Evolutionary conservation across 441 rosid species (phyloP).

Genomic region (Adansonia rubrostipa): DNA sequence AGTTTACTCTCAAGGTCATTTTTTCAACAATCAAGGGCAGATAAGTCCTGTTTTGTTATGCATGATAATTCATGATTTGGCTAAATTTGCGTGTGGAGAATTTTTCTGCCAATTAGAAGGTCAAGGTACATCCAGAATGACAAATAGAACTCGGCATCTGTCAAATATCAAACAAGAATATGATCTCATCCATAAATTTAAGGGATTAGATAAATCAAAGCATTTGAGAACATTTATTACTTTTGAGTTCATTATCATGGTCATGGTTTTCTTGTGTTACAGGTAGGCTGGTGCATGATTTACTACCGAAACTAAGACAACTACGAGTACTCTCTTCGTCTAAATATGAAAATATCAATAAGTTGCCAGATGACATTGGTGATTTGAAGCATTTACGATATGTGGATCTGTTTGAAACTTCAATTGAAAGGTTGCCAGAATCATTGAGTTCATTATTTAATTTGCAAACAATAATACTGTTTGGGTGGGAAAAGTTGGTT

Average conservation of each 20-base stretch:
- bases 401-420: slow-evolving; percentile 40
- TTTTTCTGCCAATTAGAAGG: slow-evolving; percentile 30
- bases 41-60: slow-evolving; percentile 20
- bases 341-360: slow-evolving; percentile 12
- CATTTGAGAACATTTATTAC: slow-evolving; percentile 39
- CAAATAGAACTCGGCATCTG: slow-evolving; percentile 33
- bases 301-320: slow-evolving; percentile 32
- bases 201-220: slow-evolving; percentile 34
- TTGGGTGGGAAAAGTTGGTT: slow-evolving; percentile 26
- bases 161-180: slow-evolving; percentile 35
- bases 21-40: slow-evolving; percentile 28
- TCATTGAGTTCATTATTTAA: slow-evolving; percentile 33
- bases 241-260: slow-evolving; percentile 35
- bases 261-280: neutral
- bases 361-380: slow-evolving; percentile 31
- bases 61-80: slow-evolving; percentile 40
- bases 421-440: slow-evolving; percentile 31
- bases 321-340: slow-evolving; percentile 39
- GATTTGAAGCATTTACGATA: slow-evolving; percentile 33
- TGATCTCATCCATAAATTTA: slow-evolving; percentile 30
- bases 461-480: slow-evolving; percentile 32
- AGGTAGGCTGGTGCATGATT: slow-evolving; percentile 12
- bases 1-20: slow-evolving; percentile 37
- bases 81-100: slow-evolving; percentile 40
- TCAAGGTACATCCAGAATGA: slow-evolving; percentile 13